These are phyloP conservation scores for Nannochloropsis granulata DNA, from an alignment of 108 stramenopile genomes.

Conservation along the genomic window DNA sequence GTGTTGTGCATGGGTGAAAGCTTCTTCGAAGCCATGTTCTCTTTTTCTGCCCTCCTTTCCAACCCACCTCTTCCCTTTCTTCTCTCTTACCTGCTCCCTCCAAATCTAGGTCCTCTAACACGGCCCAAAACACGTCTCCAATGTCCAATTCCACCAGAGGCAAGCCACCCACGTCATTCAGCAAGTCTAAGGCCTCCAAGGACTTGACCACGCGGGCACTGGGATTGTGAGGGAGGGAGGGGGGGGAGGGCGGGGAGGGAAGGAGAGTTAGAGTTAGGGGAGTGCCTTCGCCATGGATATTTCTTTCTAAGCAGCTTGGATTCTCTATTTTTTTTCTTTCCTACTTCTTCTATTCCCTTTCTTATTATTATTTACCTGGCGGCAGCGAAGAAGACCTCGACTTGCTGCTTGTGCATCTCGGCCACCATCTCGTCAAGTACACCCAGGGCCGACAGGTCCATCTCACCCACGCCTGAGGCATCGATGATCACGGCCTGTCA, in stretches of 20 bases:
- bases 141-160: neutral
- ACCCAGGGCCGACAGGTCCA: neutral
- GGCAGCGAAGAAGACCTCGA: neutral
- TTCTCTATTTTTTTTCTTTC: too few relatives aligned
- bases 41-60: too few relatives aligned
- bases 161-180: neutral
- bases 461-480: neutral
- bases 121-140: neutral
- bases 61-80: too few relatives aligned
- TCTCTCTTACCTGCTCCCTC: too few relatives aligned
- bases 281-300: too few relatives aligned
- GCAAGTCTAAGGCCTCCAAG: neutral
- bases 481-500: neutral
- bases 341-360: too few relatives aligned
- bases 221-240: too few relatives aligned
- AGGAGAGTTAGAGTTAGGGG: too few relatives aligned
- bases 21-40: too few relatives aligned
- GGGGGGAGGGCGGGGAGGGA: too few relatives aligned
- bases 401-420: neutral
- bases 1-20: too few relatives aligned
- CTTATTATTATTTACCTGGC: neutral
- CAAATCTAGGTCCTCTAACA: neutral
- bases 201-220: neutral
- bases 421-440: neutral
- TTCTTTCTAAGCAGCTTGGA: too few relatives aligned